phyloP scores from a whole-genome alignment of 305 asterid genomes.

The Fraxinus ornus region DNA sequence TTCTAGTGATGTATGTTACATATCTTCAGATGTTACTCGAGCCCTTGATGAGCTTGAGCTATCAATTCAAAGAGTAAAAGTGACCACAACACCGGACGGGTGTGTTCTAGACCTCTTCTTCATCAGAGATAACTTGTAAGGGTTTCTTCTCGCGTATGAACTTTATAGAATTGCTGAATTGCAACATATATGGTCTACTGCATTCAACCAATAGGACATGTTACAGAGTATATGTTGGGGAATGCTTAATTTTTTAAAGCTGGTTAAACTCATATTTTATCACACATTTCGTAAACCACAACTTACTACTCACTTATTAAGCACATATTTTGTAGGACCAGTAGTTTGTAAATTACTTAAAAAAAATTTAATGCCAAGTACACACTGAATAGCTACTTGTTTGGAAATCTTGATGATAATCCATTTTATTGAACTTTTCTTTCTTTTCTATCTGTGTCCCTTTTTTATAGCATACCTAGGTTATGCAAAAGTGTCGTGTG shows the following conservation, averaged over 20 bases:
- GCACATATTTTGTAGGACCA: neutral
- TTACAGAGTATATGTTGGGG: neutral
- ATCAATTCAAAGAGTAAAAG: slow-evolving; percentile 72
- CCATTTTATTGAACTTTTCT: neutral
- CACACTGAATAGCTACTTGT: neutral
- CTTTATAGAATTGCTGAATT: slow-evolving; percentile 6
- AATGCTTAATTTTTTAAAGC: neutral
- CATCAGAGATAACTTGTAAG: slow-evolving; percentile 60
- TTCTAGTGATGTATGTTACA: slow-evolving; percentile 13
- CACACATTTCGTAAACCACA: neutral
- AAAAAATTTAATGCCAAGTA: neutral
- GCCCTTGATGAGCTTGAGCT: slow-evolving; percentile 75
- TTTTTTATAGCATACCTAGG: neutral
- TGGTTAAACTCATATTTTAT: neutral
- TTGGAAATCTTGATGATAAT: neutral
- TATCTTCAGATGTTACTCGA: slow-evolving; percentile 61
- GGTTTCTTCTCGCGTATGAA: slow-evolving; percentile 12
- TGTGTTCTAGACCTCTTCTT: slow-evolving; percentile 65
- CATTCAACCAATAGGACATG: neutral
- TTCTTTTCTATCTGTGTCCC: neutral
- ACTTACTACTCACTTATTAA: neutral
- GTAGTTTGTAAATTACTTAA: neutral
- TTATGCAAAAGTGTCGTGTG: neutral
- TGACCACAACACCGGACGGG: slow-evolving; percentile 78
- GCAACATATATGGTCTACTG: slow-evolving; percentile 1